A percentile compares a stretch with the other conserved stretches of the same genome.
Conservation (phyloP, 441 rosid species). For the Raphanus hybrid region DNA sequence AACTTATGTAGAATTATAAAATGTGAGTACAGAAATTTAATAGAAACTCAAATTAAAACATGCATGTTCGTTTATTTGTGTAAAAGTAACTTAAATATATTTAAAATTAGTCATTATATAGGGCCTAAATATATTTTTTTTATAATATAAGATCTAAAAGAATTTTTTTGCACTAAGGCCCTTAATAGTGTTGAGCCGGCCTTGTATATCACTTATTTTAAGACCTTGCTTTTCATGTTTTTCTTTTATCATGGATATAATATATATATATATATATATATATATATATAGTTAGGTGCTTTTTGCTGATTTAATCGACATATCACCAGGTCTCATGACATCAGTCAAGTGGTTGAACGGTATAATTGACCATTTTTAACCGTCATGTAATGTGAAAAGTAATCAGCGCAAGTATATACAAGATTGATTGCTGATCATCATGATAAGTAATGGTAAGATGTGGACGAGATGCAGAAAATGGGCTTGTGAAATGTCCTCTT, state of each 20-base stretch:
- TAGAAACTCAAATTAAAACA: no score
- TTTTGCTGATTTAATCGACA: conserved; percentile 3
- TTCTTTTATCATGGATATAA: background rate
- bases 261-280: background rate
- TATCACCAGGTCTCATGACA: conserved; percentile 22
- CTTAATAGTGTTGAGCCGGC: no score
- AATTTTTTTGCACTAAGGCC: no score
- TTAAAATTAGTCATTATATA: no score
- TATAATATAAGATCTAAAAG: no score
- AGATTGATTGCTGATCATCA: conserved; percentile 44
- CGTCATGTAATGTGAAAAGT: conserved; percentile 2
- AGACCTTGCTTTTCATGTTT: conserved; percentile 1
- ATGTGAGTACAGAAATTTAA: no score
- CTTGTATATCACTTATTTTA: conserved; percentile 10
- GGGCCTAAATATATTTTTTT: no score
- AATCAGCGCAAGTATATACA: conserved; percentile 11
- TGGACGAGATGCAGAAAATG: conserved; percentile 64
- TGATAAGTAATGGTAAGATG: conserved; percentile 45
- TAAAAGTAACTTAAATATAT: no score
- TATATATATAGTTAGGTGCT: background rate
- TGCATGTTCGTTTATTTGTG: no score
- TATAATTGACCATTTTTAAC: conserved; percentile 15
- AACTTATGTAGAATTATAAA: no score
- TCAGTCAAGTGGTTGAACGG: conserved; percentile 27
- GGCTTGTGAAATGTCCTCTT: conserved; percentile 70